Evolutionary conservation across 1,284 basidiomycete species (phyloP), one percentile per base, ranked within the genome.

Genomic region (Microbotryomycetes sp.): DNA sequence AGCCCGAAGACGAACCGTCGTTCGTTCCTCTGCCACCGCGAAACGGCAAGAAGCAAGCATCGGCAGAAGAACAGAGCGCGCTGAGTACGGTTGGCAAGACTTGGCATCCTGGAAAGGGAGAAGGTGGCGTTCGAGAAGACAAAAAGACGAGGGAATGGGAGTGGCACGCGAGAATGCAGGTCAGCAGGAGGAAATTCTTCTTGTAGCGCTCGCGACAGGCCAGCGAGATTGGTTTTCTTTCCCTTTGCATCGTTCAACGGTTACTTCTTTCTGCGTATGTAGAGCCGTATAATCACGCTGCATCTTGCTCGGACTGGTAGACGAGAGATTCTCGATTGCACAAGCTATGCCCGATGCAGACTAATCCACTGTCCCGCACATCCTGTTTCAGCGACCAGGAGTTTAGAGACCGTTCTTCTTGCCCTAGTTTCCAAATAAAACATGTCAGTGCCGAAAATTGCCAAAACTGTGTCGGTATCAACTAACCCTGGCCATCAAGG

Each of bases 151-250:
- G 59, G 26, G 69, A 70, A 54, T 69, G 66, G 66, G 60, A 62
- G 11, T 69, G 68, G 68, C 62, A 71, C 55, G 64, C 71, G 4
- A 55, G 57, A 24, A 72, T 71, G 70, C 71, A 72, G 57, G 70
- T 71, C 56, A 64, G 57, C 51, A 56, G 70, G 55, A 56, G 64
- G 47, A 68, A 65, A 30, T 71, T 71, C 61, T 70, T 67, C 61
- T 62, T 72, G 2, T 71, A 49, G 52, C n/a, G n/a, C n/a, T n/a
- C n/a, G n/a, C n/a, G n/a, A n/a, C n/a, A n/a, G n/a, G n/a, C n/a
- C n/a, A n/a, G n/a, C n/a, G n/a, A n/a, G n/a, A n/a, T n/a, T n/a
- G n/a, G n/a, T n/a, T n/a, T n/a, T n/a, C n/a, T n/a, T 54, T 41
- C 35, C 35, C 35, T 41, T 41, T 41, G 35, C 18, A 18, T 41